Evolutionary conservation across 23 red algal genomes (phyloP).

Genomic region (Pyropia haitanensis): DNA sequence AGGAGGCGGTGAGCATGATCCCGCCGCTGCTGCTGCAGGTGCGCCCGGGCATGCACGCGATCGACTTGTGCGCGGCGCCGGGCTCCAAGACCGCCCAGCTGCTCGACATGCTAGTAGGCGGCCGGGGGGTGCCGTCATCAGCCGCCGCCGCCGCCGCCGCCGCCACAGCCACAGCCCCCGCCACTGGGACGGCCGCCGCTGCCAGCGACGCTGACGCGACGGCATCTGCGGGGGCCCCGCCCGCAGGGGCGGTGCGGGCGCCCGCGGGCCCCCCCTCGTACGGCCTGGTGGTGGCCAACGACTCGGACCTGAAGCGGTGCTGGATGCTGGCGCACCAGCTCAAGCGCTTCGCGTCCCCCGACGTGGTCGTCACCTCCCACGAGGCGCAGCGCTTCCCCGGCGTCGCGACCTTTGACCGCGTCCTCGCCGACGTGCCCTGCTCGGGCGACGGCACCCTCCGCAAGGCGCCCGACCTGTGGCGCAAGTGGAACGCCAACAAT

Average conservation of each 20-base stretch:
- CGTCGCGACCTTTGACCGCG: conserved; percentile 60
- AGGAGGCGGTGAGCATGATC: conserved; percentile 97
- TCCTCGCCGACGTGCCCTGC: conserved; percentile 96
- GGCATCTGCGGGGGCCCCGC: no score
- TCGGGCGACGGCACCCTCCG: conserved; percentile 90
- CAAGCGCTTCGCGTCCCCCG: conserved; percentile 63
- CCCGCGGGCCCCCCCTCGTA: not conserved
- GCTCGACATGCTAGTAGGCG: conserved; percentile 35
- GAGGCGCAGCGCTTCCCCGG: conserved; percentile 71
- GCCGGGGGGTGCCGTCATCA: not conserved
- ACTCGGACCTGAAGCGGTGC: conserved; percentile 76
- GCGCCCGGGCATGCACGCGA: conserved; percentile 49
- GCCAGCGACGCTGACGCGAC: not conserved
- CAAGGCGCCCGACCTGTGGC: conserved; percentile 90
- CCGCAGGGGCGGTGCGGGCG: not conserved
- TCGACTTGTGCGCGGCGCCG: conserved; percentile 95
- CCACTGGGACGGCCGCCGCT: not conserved
- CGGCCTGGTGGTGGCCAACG: conserved; percentile 87
- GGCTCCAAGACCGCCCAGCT: conserved; percentile 95
- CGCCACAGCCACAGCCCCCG: no score
- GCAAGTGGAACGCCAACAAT: conserved; percentile 51
- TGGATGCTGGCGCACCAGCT: conserved; percentile 91
- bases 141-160: not conserved
- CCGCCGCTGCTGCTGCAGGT: conserved; percentile 74
- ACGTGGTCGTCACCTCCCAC: conserved; percentile 83